Evolutionary conservation across 1,284 basidiomycete species (phyloP).

Genomic region (Neolentinus lepideus): DNA sequence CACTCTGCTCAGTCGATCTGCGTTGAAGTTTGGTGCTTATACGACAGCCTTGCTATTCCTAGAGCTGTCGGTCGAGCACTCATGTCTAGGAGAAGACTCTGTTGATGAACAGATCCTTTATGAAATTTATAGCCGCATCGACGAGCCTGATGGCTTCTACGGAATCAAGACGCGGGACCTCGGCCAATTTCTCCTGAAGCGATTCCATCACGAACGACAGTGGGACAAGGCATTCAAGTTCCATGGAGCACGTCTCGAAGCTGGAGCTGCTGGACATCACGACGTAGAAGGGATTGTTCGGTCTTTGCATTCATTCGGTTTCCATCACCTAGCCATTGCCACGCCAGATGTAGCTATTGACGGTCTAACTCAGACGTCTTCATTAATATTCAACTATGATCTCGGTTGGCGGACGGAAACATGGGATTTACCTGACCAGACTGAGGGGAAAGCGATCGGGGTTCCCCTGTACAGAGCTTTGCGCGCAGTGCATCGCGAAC

Average conservation of each 20-base stretch:
- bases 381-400: constrained; percentile 51
- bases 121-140: constrained; percentile 89
- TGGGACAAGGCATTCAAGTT: constrained; percentile 90
- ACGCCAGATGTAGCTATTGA: constrained; percentile 41
- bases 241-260: constrained; percentile 80
- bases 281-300: constrained; percentile 57
- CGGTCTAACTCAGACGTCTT: constrained; percentile 29
- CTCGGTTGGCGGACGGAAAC: constrained; percentile 87
- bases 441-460: constrained; percentile 37
- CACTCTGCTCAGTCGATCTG: constrained; percentile 63
- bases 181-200: constrained; percentile 70
- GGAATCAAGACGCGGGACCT: constrained; percentile 79
- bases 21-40: constrained; percentile 76
- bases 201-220: constrained; percentile 88
- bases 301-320: constrained; percentile 84
- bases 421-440: constrained; percentile 82
- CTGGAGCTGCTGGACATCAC: constrained; percentile 29
- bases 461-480: constrained; percentile 73
- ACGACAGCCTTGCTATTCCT: constrained; percentile 88
- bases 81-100: constrained; percentile 18
- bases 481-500: constrained; percentile 69
- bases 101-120: constrained; percentile 68
- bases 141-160: constrained; percentile 98
- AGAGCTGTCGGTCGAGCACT: constrained; percentile 70
- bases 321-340: constrained; percentile 72